Evolutionary conservation across 2,329 filamentous ascomycete genomes (phyloP).

Genomic region (Zopfia rhizophila): DNA sequence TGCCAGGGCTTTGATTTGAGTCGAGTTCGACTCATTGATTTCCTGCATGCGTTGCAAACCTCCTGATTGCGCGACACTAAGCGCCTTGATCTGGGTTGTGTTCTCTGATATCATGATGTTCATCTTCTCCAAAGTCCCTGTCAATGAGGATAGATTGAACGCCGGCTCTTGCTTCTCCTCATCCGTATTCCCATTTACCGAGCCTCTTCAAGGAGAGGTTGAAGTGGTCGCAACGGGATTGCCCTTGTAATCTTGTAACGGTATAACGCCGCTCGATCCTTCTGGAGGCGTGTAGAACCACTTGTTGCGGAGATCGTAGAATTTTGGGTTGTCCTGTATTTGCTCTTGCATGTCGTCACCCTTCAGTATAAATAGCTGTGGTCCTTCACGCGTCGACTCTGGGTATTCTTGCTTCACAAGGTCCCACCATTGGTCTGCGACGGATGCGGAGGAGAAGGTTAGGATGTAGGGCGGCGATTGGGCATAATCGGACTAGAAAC

Average conservation of each 20-base stretch:
- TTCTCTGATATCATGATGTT: constrained; percentile 41
- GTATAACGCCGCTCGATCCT: constrained; percentile 36
- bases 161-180: constrained; percentile 17
- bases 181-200: not conserved
- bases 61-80: constrained; percentile 45
- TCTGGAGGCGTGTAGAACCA: constrained; percentile 47
- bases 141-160: constrained; percentile 36
- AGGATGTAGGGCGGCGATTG: constrained; percentile 46
- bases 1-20: constrained; percentile 47
- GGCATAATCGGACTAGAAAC: constrained; percentile 39
- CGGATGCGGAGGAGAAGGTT: constrained; percentile 43
- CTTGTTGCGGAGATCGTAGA: constrained; percentile 41
- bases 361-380: constrained; percentile 48
- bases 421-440: constrained; percentile 47
- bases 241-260: constrained; percentile 41
- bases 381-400: constrained; percentile 39
- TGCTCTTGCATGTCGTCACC: constrained; percentile 46
- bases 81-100: constrained; percentile 44
- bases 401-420: constrained; percentile 45
- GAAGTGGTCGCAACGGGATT: constrained; percentile 24
- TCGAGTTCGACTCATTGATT: constrained; percentile 47
- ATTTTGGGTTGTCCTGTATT: constrained; percentile 42
- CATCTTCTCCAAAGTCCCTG: constrained; percentile 38
- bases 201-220: constrained; percentile 4
- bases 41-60: constrained; percentile 49